Base-by-base conservation (phyloP, 108 stramenopile genomes). In the Stephanodiscus triporus region DNA sequence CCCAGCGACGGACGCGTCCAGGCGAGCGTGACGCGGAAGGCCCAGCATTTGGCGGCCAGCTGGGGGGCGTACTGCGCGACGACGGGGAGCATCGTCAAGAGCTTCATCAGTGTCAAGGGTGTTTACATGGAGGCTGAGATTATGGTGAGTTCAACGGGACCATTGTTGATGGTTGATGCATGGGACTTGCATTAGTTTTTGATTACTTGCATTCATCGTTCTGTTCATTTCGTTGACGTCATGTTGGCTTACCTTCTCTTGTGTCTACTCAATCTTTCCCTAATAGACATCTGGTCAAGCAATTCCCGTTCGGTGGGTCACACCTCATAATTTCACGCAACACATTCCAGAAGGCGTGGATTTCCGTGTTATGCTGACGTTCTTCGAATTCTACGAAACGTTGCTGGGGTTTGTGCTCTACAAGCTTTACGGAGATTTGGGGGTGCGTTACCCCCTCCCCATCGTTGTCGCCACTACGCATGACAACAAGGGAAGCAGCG, bases 341-440 rank as follows among this genome's bases (percentile, higher is more conserved):
- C 77, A 88, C 72, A 73, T 96, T 73, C 97, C 97, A 23, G 77
- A 85, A 22, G 98, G 97, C 72, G 98, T 99, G 37, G 99, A 99
- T 77, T 97, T 96, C 79, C 87, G 92, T 29, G 96, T 99, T 66
- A 99, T 99, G 98, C 63, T 90, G 26, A 99, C 99, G 11, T 99
- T 99, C 78, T 91, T 99, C 49, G 99, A 99, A 84, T 98, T 99
- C 80, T 97, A 99, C 74, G 97, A 98, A 72, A 90, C 91, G 10
- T 75, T 98, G 14, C 67, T 99, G 62, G 87, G 91, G 57, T 99
- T 99, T 84, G 97, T 96, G 9, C 69, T 99, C 66, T 99, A 84
- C 91, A 98, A 98, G 76, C 80, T 99, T 9, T 99, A 97, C 79
- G 86, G 77, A 50, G 91, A 88, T 37, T 53, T 95, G 29, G 98